Evolutionary conservation across 2,329 filamentous ascomycete genomes (phyloP).

Genomic region (Cladosporium halotolerans): DNA sequence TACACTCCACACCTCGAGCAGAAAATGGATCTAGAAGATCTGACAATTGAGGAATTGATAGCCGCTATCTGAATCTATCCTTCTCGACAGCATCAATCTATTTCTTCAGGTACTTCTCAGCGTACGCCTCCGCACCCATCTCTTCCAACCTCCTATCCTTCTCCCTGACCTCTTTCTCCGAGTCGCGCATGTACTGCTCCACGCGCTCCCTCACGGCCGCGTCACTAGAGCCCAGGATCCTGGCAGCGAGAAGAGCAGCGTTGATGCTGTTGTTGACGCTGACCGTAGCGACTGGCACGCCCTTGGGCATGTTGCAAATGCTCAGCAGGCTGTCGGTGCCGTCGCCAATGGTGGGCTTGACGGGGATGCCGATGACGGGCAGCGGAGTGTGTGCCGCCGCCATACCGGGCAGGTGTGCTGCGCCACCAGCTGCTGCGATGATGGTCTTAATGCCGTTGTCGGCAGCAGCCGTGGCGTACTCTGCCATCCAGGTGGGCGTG

Average conservation of each 20-base stretch:
- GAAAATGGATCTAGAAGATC: too few relatives aligned
- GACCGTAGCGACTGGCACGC: slow-evolving; percentile 36
- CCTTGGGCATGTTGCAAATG: slow-evolving; percentile 48
- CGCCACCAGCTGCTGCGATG: slow-evolving; percentile 45
- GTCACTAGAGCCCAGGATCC: slow-evolving; percentile 43
- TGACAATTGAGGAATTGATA: too few relatives aligned
- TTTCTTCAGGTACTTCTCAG: slow-evolving; percentile 23
- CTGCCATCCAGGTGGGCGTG: slow-evolving; percentile 43
- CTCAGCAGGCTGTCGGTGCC: slow-evolving; percentile 46
- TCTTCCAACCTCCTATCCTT: slow-evolving; percentile 56
- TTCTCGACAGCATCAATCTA: slow-evolving; percentile 14
- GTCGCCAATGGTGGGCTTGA: slow-evolving; percentile 45
- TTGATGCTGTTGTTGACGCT: slow-evolving; percentile 43
- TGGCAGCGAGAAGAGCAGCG: slow-evolving; percentile 42
- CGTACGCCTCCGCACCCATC: slow-evolving; percentile 38
- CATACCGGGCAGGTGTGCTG: slow-evolving; percentile 48
- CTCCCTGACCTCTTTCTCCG: slow-evolving; percentile 56
- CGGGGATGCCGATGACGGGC: slow-evolving; percentile 46
- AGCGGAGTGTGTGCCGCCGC: slow-evolving; percentile 44
- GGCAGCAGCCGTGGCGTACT: slow-evolving; percentile 37
- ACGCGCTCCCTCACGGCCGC: slow-evolving; percentile 52
- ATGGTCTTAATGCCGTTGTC: slow-evolving; percentile 37
- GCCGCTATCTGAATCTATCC: too few relatives aligned
- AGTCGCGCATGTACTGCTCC: slow-evolving; percentile 55
- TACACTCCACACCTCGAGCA: too few relatives aligned